A percentile compares a stretch with the other conserved stretches of the same genome.
phyloP scores from a whole-genome alignment of 2,329 filamentous ascomycete species.

The Penicillium digitatum region DNA sequence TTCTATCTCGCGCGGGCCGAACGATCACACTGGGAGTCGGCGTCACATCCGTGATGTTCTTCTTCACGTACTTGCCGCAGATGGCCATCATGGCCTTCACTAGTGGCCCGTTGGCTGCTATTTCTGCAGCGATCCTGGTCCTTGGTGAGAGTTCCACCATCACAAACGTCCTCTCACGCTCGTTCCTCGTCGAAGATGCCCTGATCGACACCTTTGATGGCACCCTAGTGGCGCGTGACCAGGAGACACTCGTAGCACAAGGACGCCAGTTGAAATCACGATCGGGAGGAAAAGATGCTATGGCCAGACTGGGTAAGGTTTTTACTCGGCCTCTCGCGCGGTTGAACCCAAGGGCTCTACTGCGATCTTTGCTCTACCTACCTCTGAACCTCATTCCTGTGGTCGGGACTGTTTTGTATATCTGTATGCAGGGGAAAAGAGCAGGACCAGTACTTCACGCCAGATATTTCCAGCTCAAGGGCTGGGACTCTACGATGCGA shows the following conservation, averaged over 20 bases:
- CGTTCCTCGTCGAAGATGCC: slow-evolving; percentile 75
- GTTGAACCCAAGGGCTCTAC: slow-evolving; percentile 56
- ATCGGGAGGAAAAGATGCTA: slow-evolving; percentile 45
- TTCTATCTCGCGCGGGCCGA: slow-evolving; percentile 54
- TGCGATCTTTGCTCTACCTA: slow-evolving; percentile 79
- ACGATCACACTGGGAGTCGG: slow-evolving; percentile 67
- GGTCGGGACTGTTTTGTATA: slow-evolving; percentile 76
- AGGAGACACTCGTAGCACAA: slow-evolving; percentile 63
- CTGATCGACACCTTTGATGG: slow-evolving; percentile 88
- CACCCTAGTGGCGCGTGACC: slow-evolving; percentile 53
- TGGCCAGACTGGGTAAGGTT: slow-evolving; percentile 56
- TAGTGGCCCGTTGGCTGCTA: slow-evolving; percentile 67
- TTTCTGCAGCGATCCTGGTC: slow-evolving; percentile 58
- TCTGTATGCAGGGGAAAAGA: slow-evolving; percentile 66
- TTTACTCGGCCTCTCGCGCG: slow-evolving; percentile 50
- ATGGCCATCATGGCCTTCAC: slow-evolving; percentile 77
- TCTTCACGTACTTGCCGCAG: slow-evolving; percentile 82
- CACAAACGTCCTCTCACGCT: slow-evolving; percentile 55
- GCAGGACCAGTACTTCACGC: slow-evolving; percentile 53
- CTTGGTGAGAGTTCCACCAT: slow-evolving; percentile 55
- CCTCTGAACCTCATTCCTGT: slow-evolving; percentile 92
- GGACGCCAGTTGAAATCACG: slow-evolving; percentile 66
- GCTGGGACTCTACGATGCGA: slow-evolving; percentile 64
- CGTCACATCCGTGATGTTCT: slow-evolving; percentile 77
- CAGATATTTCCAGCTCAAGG: slow-evolving; percentile 88